Conservation (phyloP, 208 protist genomes). For the Leishmania mexicana region DNA sequence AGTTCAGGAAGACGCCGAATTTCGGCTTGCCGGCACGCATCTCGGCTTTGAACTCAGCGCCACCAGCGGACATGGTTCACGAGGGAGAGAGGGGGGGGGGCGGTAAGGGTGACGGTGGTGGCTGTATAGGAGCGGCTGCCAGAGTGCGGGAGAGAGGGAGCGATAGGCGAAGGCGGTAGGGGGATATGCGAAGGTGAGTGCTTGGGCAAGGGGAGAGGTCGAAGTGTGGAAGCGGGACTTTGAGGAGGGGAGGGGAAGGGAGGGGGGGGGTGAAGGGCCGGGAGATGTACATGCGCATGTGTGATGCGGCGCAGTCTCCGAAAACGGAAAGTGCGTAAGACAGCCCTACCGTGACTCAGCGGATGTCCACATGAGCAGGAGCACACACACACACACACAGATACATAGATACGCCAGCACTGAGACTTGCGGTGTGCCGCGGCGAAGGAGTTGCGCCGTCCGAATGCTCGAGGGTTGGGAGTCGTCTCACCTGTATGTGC, state of each 20-base stretch:
- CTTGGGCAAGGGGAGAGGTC: background rate
- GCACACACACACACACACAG: background rate
- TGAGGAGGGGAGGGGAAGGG: background rate
- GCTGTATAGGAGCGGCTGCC: background rate
- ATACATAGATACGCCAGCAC: background rate
- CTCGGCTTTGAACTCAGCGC: conserved; percentile 81
- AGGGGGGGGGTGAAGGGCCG: background rate
- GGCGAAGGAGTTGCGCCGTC: background rate
- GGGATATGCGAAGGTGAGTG: background rate
- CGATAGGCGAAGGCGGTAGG: background rate
- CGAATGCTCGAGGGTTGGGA: background rate
- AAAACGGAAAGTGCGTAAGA: background rate
- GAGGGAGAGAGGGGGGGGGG: background rate
- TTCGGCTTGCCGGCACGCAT: conserved; percentile 80
- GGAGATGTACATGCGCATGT: background rate
- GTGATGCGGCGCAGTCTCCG: background rate
- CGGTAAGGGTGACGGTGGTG: conserved; percentile 3
- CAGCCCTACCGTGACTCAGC: background rate
- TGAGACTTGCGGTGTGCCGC: background rate
- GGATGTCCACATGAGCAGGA: background rate
- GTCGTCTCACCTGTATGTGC: background rate
- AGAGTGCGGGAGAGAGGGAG: conserved; percentile 7
- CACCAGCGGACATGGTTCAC: conserved; percentile 58
- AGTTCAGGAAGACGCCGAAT: conserved; percentile 84
- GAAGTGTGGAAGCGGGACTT: background rate